Conservation (phyloP, 495 filamentous ascomycete genomes). For the Geoglossum glabrum region DNA sequence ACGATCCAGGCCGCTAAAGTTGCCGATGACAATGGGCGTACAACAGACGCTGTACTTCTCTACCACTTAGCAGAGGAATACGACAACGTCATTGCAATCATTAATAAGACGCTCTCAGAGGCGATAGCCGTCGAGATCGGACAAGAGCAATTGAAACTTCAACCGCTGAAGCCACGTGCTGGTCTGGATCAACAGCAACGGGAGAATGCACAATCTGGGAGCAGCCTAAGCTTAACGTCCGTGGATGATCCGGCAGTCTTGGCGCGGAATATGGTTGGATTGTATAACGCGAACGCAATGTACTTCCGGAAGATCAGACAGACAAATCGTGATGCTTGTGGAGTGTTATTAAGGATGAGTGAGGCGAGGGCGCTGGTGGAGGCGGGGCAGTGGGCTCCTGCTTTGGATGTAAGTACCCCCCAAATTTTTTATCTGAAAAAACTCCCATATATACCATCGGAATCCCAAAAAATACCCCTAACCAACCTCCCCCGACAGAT, state of each 20-base stretch:
- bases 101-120: conserved; percentile 80
- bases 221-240: conserved; percentile 60
- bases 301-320: conserved; percentile 47
- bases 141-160: conserved; percentile 47
- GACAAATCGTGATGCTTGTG: conserved; percentile 47
- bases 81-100: conserved; percentile 68
- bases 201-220: conserved; percentile 20
- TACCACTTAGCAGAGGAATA: conserved; percentile 92
- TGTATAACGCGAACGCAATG: conserved; percentile 60
- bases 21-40: conserved; percentile 83
- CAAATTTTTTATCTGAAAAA: not conserved
- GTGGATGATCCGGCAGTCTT: conserved; percentile 71
- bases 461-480: not conserved
- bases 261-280: conserved; percentile 54
- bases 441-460: too few species aligned
- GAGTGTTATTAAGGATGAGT: conserved; percentile 55
- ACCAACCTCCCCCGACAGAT: too few species aligned
- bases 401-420: conserved; percentile 52
- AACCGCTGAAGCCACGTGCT: conserved; percentile 51
- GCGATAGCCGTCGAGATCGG: conserved; percentile 66
- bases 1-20: conserved; percentile 75
- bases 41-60: conserved; percentile 78
- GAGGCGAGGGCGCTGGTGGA: conserved; percentile 54
- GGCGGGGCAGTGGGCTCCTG: conserved; percentile 48
- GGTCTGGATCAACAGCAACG: conserved; percentile 9